Evolutionary conservation across 306 rosid species (phyloP).

Genomic region (Rubus idaeus): DNA sequence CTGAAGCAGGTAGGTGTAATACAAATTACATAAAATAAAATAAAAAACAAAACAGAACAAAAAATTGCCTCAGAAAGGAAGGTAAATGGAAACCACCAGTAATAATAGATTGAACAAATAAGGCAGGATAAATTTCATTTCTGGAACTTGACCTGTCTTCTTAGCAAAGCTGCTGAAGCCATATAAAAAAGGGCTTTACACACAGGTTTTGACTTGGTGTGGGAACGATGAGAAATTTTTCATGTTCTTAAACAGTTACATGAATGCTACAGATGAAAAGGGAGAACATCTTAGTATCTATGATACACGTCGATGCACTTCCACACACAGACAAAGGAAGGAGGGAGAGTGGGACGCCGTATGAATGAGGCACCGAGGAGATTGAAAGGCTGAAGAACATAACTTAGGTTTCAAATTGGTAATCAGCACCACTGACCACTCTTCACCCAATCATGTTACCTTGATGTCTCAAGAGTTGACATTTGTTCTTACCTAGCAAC

Average conservation of each 20-base stretch:
- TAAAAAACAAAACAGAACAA: too few species aligned
- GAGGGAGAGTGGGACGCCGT: background rate
- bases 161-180: constrained; percentile 6
- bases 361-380: background rate
- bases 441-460: constrained; percentile 7
- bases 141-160: background rate
- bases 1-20: background rate
- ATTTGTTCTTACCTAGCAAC: background rate
- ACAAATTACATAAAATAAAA: background rate
- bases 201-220: background rate
- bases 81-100: background rate
- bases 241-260: background rate
- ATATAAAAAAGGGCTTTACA: constrained; percentile 9
- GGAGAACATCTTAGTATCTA: background rate
- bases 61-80: background rate
- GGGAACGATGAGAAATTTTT: background rate
- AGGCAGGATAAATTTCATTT: background rate
- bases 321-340: background rate
- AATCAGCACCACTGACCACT: background rate
- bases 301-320: background rate
- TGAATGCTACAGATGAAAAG: background rate
- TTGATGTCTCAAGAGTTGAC: background rate
- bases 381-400: constrained; percentile 6
- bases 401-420: background rate
- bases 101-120: background rate